Percentiles rank a stretch among this genome's conserved stretches.
These are phyloP conservation scores for Begonia masoniana DNA, from an alignment of 306 rosid genomes.

Conservation along the genomic window DNA sequence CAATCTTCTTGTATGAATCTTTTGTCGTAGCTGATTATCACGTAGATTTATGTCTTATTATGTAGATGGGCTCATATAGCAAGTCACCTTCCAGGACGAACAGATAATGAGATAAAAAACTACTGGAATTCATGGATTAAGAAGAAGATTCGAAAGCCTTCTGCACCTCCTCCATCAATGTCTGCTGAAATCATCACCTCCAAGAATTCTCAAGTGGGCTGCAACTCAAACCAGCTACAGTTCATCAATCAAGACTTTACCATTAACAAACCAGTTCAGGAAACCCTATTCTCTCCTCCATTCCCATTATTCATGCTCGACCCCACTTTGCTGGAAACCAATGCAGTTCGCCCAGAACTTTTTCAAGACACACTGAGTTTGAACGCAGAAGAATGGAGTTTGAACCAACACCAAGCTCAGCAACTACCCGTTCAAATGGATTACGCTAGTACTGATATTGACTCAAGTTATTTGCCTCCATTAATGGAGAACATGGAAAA, in stretches of 20 bases:
- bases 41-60: not conserved
- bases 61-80: conserved; percentile 99
- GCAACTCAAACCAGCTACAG: conserved; percentile 36
- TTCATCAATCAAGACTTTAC: conserved; percentile 37
- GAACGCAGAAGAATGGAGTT: conserved; percentile 50
- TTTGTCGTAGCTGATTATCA: no score
- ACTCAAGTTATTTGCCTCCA: conserved; percentile 47
- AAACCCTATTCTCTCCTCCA: conserved; percentile 42
- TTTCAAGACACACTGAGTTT: conserved; percentile 36
- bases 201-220: conserved; percentile 27
- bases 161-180: conserved; percentile 22
- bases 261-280: conserved; percentile 28
- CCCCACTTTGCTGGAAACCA: conserved; percentile 34
- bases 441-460: conserved; percentile 16
- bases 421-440: conserved; percentile 24
- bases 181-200: not conserved
- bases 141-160: conserved; percentile 72
- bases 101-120: conserved; percentile 93
- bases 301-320: conserved; percentile 80
- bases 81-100: conserved; percentile 93
- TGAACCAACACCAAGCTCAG: conserved; percentile 42
- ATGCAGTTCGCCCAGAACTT: conserved; percentile 21
- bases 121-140: conserved; percentile 99
- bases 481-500: conserved; percentile 59
- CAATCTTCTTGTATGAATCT: no score